Percentiles rank a stretch among this genome's conserved stretches.
These are phyloP conservation scores for Oxyria digyna DNA, from an alignment of 148 eudicot genomes.

Conservation along the genomic window DNA sequence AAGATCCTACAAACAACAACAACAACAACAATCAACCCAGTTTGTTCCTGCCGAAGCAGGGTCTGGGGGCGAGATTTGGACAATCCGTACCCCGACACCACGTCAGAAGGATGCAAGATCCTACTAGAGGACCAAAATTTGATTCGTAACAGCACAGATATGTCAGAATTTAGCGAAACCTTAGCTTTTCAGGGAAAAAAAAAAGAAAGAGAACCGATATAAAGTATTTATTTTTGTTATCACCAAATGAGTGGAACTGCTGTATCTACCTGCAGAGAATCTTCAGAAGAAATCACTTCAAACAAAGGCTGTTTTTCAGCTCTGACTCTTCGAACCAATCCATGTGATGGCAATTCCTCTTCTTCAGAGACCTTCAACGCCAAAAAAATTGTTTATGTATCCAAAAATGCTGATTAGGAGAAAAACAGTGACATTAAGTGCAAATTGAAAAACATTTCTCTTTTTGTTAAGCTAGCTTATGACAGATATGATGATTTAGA, in stretches of 20 bases:
- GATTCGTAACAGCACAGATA: not conserved
- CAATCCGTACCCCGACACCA: too few species aligned
- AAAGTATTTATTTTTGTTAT: not conserved
- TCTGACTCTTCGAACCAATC: conserved; percentile 16
- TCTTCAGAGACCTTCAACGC: conserved; percentile 25
- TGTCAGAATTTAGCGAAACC: not conserved
- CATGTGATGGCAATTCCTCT: conserved; percentile 16
- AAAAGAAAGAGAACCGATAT: not conserved
- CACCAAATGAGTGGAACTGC: not conserved
- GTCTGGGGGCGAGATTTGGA: too few species aligned
- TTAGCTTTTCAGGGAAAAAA: not conserved
- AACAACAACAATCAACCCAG: too few species aligned
- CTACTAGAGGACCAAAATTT: not conserved
- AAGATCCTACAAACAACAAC: not conserved
- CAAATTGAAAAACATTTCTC: not conserved
- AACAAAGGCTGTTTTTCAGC: conserved; percentile 14
- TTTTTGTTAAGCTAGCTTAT: not conserved
- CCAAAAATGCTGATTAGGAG: not conserved
- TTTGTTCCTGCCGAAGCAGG: too few species aligned
- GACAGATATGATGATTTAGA: not conserved
- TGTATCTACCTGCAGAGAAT: conserved; percentile 43
- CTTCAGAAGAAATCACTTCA: conserved; percentile 23
- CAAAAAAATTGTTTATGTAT: not conserved
- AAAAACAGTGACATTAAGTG: not conserved
- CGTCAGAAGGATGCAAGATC: not conserved